phyloP scores from a whole-genome alignment of 2,329 filamentous ascomycete species.

The Reticulascus tulasneorum region DNA sequence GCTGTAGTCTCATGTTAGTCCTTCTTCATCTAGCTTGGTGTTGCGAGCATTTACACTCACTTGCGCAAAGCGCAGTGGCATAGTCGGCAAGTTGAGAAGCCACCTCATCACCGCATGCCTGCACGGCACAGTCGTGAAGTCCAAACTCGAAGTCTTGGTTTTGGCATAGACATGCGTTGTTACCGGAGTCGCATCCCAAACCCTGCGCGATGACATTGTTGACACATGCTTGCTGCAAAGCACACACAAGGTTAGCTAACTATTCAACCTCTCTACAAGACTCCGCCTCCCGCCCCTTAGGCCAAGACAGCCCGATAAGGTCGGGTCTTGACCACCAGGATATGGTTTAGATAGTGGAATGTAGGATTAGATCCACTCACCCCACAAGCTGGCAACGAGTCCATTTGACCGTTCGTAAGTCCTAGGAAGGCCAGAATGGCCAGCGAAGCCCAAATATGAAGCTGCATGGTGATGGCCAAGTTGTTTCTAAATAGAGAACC shows the following conservation, averaged over 20 bases:
- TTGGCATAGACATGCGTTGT: constrained; percentile 35
- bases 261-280: no score
- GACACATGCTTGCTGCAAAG: constrained; percentile 7
- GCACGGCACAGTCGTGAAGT: constrained; percentile 36
- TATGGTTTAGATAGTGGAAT: no score
- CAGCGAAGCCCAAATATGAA: background rate
- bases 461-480: constrained; percentile 3
- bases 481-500: background rate
- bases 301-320: no score
- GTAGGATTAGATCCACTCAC: constrained; percentile 13
- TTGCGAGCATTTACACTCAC: constrained; percentile 17
- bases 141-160: constrained; percentile 28
- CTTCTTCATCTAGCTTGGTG: background rate
- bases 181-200: constrained; percentile 22
- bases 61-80: constrained; percentile 22
- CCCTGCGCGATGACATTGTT: constrained; percentile 13
- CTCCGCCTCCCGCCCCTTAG: no score
- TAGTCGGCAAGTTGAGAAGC: constrained; percentile 24
- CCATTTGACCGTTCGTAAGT: constrained; percentile 6
- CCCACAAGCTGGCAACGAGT: constrained; percentile 11
- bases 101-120: constrained; percentile 22
- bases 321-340: no score
- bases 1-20: constrained; percentile 4
- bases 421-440: background rate
- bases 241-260: background rate